Percentiles rank a stretch among this genome's conserved stretches.
These are phyloP conservation scores for Thinopyrum elongatum DNA, from an alignment of 176 grass and related monocot species.

Conservation along the genomic window DNA sequence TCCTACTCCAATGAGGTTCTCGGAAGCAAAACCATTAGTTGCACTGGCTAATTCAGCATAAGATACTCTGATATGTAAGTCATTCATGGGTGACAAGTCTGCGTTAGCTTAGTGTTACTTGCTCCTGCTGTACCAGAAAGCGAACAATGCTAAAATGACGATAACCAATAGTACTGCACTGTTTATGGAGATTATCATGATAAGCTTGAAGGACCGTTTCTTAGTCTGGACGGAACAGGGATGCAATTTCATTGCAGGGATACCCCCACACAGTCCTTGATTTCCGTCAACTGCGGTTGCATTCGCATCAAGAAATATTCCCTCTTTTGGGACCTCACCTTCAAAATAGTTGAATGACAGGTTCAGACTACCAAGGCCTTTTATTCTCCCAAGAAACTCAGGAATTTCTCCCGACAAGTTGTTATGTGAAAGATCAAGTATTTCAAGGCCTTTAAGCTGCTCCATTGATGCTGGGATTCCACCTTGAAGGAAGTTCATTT, in stretches of 20 bases:
- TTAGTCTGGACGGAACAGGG: neutral
- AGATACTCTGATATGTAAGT: neutral
- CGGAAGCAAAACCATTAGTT: slow-evolving; percentile 10
- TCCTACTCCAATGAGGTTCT: neutral
- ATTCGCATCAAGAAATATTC: slow-evolving; percentile 41
- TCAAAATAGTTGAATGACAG: slow-evolving; percentile 57
- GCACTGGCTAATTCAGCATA: slow-evolving; percentile 16
- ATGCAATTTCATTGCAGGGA: neutral
- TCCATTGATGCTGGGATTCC: slow-evolving; percentile 23
- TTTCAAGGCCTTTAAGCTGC: slow-evolving; percentile 26
- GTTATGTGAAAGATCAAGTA: slow-evolving; percentile 38
- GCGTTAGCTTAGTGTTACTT: neutral
- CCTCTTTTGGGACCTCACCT: slow-evolving; percentile 37
- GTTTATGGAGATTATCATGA: neutral
- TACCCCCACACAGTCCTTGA: slow-evolving; percentile 28
- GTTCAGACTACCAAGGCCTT: slow-evolving; percentile 26
- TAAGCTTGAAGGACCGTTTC: neutral
- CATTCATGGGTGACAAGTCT: neutral
- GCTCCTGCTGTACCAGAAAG: neutral
- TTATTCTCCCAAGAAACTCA: slow-evolving; percentile 18
- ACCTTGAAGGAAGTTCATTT: slow-evolving; percentile 40
- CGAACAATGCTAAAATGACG: neutral
- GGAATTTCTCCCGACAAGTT: slow-evolving; percentile 40
- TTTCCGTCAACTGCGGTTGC: slow-evolving; percentile 15
- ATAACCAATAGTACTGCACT: neutral